Base-by-base conservation (phyloP, 2,329 filamentous ascomycete species). In the Macroventuria anomochaeta region DNA sequence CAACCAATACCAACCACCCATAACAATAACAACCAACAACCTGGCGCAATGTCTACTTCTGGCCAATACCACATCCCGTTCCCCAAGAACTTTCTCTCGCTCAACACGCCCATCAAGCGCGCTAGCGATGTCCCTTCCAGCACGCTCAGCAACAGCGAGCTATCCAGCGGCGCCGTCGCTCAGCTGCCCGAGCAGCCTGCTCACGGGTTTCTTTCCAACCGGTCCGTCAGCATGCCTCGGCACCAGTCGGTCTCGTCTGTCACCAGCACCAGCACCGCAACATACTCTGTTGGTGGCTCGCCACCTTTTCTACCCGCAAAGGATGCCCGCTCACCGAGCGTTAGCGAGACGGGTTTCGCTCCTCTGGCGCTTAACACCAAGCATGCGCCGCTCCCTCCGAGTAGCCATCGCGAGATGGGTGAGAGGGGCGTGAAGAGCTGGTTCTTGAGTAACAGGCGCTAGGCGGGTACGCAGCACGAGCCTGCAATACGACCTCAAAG, bases 171-270 rank as follows among this genome's bases (percentile, higher is more conserved):
- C 37, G 41, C 65, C 53, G 39, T 54, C 51, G 51, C 51, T 54
- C 39, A 49, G 40, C 55, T 64, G 56, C 34, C 62, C 59, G 54
- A 65, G 58, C 53, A 63, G 53, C 38, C 62, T 62, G 46, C 62
- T 62, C 69, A 74, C 67, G 61, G 59, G 55, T 74, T 74, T 68
- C 71, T 74, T 67, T 73, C 70, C 67, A 74, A 74, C 69, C 63
- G 63, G 21, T 47, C 66, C 46, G 18, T 39, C 21, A 21, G 20
- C 40, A 50, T 58, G 39, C 44, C 59, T 3, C 65, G 69, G 58
- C 63, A 70, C 59, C 46, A 61, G 34, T 72, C 69, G 18, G 42
- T 71, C 53, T 68, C 64, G 8, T 71, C 68, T n/a, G 58, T 67
- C 53, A 57, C 25, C 33, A 44, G 58, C 49, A 48, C 56, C 53